Evolutionary conservation across 2,329 filamentous ascomycete genomes (phyloP), one percentile per base, ranked within the genome.

Genomic region (Ceratocystis lukuohia): DNA sequence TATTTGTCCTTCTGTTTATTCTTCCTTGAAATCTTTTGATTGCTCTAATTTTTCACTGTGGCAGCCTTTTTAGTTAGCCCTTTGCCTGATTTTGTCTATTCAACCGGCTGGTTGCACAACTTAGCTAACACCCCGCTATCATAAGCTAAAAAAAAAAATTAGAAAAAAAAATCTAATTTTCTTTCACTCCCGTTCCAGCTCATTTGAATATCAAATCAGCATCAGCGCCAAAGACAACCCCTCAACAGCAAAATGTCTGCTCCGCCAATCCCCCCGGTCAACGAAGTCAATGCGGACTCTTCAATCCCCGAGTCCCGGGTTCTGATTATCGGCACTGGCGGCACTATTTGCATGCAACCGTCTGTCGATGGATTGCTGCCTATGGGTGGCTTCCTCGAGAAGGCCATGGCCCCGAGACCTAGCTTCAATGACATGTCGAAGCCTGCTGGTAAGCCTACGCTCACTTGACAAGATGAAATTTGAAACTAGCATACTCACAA

Each of bases 291-390:
- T 62, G 64, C 62, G 75, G 73, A 7, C 79, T 80, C 45, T 33
- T 64, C 67, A 20, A 56, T 68, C 67, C 88, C 87, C 10, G 90
- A 95, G 74, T 90, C 89, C 28, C 82, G 89, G 67, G 88, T 96
- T 12, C 80, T 96, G 70, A 88, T 96, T 72, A 89, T 96, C 75
- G 93, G 95, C 79, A 96, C 92, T 12, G 91, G 89, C 68, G 88
- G 88, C 57, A 91, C 88, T 5, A 96, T 96, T 72, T 96, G 91
- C 77, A 96, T 96, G 92, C 85, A 88, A 73, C 87, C 86, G 65
- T 91, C 90, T 8, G 82, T 83, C 7, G 84, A 91, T 70, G 92
- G 92, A 0, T 84, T 96, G 65, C 81, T 94, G 45, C 92, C 92
- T 5, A 88, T 89, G 66, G 79, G 84, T 71, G 88, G 88, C 2